These are phyloP conservation scores for Bipolaris bicolor DNA, from an alignment of 2,329 filamentous ascomycete species.

Conservation along the genomic window DNA sequence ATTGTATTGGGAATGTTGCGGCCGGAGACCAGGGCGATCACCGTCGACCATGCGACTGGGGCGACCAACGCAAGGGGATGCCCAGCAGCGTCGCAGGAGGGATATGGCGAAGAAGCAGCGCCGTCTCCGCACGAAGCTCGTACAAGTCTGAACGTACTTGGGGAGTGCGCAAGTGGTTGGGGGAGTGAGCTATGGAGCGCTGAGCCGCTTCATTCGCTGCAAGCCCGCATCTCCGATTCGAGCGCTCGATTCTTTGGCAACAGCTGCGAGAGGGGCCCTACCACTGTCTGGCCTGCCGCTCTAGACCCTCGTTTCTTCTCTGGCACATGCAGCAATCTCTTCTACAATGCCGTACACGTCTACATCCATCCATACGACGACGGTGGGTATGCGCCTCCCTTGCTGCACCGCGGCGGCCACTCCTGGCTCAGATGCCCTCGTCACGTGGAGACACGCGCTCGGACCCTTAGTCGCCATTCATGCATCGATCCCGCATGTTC, in stretches of 20 bases:
- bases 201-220: slow-evolving; percentile 30
- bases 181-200: slow-evolving; percentile 9
- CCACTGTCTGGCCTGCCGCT: not conserved
- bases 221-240: slow-evolving; percentile 31
- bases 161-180: slow-evolving; percentile 8
- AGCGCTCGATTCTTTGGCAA: slow-evolving; percentile 11
- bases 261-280: not conserved
- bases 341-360: not conserved
- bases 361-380: not conserved
- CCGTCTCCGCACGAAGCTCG: slow-evolving; percentile 2
- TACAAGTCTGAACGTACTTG: not conserved
- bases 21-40: slow-evolving; percentile 9
- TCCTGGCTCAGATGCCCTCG: slow-evolving; percentile 7
- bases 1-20: slow-evolving; percentile 20
- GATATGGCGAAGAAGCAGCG: slow-evolving; percentile 1
- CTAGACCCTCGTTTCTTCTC: not conserved
- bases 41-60: slow-evolving; percentile 11
- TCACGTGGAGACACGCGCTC: slow-evolving; percentile 11
- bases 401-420: not conserved
- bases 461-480: slow-evolving; percentile 11
- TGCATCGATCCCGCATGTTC: slow-evolving; percentile 17
- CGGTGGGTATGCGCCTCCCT: not conserved
- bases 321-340: not conserved
- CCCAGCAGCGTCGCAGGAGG: not conserved
- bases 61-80: slow-evolving; percentile 4